A percentile compares a stretch with the other conserved stretches of the same genome.
phyloP scores from a whole-genome alignment of 2,329 filamentous ascomycete species.

The Geosmithia putterillii region DNA sequence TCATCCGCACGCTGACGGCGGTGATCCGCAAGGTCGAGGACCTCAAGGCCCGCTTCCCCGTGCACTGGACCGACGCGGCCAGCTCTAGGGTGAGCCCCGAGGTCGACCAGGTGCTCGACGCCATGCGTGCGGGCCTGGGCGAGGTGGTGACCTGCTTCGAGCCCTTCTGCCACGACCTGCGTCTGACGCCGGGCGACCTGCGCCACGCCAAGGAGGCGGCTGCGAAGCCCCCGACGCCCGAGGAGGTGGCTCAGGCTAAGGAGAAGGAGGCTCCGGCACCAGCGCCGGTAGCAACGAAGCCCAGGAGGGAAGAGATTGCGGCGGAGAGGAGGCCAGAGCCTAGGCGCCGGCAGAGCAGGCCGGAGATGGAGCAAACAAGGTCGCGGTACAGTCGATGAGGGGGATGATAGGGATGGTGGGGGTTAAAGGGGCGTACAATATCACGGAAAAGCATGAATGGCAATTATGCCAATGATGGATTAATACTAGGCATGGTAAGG shows the following conservation, averaged over 20 bases:
- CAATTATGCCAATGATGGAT: not conserved
- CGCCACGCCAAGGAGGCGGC: conserved; percentile 58
- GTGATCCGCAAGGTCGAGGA: conserved; percentile 58
- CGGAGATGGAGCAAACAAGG: conserved; percentile 16
- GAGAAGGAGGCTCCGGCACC: conserved; percentile 3
- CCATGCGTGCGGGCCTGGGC: conserved; percentile 51
- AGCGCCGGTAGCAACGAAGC: not conserved
- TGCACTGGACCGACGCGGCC: conserved; percentile 71
- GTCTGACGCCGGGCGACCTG: conserved; percentile 59
- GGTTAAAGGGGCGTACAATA: not conserved
- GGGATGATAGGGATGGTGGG: not conserved
- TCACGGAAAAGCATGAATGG: not conserved
- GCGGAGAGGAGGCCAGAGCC: conserved; percentile 1
- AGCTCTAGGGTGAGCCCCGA: conserved; percentile 45
- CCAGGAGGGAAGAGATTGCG: conserved; percentile 1
- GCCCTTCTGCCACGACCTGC: conserved; percentile 58
- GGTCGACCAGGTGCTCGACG: conserved; percentile 56
- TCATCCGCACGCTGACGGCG: conserved; percentile 60
- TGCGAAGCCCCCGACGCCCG: conserved; percentile 2
- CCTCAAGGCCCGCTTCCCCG: conserved; percentile 45
- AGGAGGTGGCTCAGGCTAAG: conserved; percentile 3
- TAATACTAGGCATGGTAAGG: not conserved
- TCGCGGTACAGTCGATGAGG: not conserved
- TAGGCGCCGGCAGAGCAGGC: conserved; percentile 1
- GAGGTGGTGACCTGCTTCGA: conserved; percentile 61